Conservation (phyloP, 768 basidiomycete genomes). For the Porphyrellus cyaneotinctus region DNA sequence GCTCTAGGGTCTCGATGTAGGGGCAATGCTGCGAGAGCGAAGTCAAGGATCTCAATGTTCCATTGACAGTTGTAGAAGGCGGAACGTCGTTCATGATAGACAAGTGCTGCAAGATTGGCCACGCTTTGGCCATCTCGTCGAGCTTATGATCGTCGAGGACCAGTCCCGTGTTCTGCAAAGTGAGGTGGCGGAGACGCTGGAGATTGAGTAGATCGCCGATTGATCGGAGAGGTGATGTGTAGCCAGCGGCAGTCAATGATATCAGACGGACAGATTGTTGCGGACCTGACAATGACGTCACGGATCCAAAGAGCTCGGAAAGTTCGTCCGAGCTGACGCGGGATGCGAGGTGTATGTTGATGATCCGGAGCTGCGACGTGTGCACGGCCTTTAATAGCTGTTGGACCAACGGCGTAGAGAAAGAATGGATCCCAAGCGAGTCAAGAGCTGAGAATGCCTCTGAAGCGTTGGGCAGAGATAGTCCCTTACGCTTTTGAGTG, state of each 20-base stretch:
- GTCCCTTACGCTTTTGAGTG: constrained; percentile 5
- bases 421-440: constrained; percentile 14
- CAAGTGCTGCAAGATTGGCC: constrained; percentile 19
- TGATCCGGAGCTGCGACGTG: constrained; percentile 8
- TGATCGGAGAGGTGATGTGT: constrained; percentile 11
- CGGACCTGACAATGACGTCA: constrained; percentile 6
- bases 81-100: constrained; percentile 12
- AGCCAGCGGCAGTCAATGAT: constrained; percentile 10
- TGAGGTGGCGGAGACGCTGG: constrained; percentile 12
- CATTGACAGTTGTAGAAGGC: constrained; percentile 4
- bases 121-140: constrained; percentile 15
- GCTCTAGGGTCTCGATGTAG: constrained; percentile 11
- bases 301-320: constrained; percentile 1
- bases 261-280: constrained; percentile 6
- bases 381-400: constrained; percentile 8
- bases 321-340: constrained; percentile 8
- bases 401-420: constrained; percentile 6
- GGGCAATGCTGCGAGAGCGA: constrained; percentile 16
- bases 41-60: constrained; percentile 8
- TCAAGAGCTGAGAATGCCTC: constrained; percentile 6
- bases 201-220: constrained; percentile 7
- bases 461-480: constrained; percentile 2
- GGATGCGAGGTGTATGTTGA: constrained; percentile 16
- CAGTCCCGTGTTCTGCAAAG: constrained; percentile 8
- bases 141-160: constrained; percentile 13